phyloP scores from a whole-genome alignment of 2,329 filamentous ascomycete genomes.

The Curvularia eragrostidis region DNA sequence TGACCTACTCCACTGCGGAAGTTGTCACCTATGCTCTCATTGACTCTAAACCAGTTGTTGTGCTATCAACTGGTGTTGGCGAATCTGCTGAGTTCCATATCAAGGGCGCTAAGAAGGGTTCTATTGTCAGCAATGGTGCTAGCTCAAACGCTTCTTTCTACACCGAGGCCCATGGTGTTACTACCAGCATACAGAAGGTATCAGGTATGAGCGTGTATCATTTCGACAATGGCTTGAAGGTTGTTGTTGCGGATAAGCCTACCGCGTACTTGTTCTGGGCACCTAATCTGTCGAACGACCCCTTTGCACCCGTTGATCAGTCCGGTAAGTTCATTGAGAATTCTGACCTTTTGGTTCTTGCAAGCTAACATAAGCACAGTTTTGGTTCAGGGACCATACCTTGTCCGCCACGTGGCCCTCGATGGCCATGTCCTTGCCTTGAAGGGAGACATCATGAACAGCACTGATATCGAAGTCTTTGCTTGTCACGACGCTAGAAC shows the following conservation, averaged over 20 bases:
- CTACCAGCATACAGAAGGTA: constrained; percentile 41
- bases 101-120: constrained; percentile 47
- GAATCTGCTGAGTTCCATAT: constrained; percentile 53
- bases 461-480: constrained; percentile 50
- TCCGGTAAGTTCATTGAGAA: constrained; percentile 20
- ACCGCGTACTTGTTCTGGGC: constrained; percentile 51
- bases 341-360: not conserved
- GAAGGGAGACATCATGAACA: constrained; percentile 46
- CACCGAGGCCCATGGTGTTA: constrained; percentile 47
- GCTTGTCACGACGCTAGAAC: constrained; percentile 33
- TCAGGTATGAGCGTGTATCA: constrained; percentile 44
- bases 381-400: constrained; percentile 52
- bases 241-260: constrained; percentile 48
- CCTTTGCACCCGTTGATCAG: constrained; percentile 49
- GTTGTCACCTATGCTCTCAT: constrained; percentile 55
- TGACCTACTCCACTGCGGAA: constrained; percentile 62
- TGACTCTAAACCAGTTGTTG: constrained; percentile 47
- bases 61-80: constrained; percentile 50
- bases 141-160: constrained; percentile 55
- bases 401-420: constrained; percentile 44
- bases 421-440: constrained; percentile 38
- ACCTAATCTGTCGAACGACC: constrained; percentile 49
- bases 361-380: constrained; percentile 22
- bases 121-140: constrained; percentile 49
- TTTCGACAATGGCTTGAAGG: constrained; percentile 48